Percentiles rank a stretch among this genome's conserved stretches.
Conservation (phyloP, 2,329 filamentous ascomycete genomes). For the Nakataea oryzae region DNA sequence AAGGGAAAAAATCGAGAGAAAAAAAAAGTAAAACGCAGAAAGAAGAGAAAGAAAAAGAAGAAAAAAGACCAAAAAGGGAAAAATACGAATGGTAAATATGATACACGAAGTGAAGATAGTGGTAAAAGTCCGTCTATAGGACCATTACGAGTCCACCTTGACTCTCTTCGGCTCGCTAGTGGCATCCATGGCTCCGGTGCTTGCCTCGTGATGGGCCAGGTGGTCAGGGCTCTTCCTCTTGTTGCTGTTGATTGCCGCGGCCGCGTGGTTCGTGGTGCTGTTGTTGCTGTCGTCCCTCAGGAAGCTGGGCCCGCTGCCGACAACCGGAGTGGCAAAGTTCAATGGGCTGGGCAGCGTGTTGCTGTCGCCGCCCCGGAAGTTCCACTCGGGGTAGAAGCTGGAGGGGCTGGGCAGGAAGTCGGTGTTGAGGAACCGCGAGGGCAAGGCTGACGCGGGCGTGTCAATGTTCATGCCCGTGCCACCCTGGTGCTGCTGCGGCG, state of each 20-base stretch:
- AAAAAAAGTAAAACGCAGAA: not conserved
- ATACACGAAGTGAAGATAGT: not conserved
- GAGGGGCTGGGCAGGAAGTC: slow-evolving; percentile 85
- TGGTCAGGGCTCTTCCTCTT: slow-evolving; percentile 49
- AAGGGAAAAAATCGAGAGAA: not conserved
- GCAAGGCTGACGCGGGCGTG: slow-evolving; percentile 88
- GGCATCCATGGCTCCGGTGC: slow-evolving; percentile 12
- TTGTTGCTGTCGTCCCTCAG: slow-evolving; percentile 39
- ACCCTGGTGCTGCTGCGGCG: slow-evolving; percentile 18
- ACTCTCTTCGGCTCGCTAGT: slow-evolving; percentile 43
- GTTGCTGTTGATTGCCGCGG: slow-evolving; percentile 9
- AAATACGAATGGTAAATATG: not conserved
- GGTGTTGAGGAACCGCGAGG: slow-evolving; percentile 80
- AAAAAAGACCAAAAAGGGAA: not conserved
- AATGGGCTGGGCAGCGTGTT: slow-evolving; percentile 88
- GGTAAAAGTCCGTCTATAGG: not conserved
- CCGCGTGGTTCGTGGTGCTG: slow-evolving; percentile 3
- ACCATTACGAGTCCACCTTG: slow-evolving; percentile 33
- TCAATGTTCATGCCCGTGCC: slow-evolving; percentile 46
- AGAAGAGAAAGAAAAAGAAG: not conserved
- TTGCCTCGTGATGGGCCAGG: slow-evolving; percentile 27
- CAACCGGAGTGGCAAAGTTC: slow-evolving; percentile 79
- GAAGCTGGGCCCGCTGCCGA: slow-evolving; percentile 52
- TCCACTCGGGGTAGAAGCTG: slow-evolving; percentile 89
- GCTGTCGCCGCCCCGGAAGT: slow-evolving; percentile 56